Evolutionary conservation across 345 rosid genomes (phyloP), one percentile per base, ranked within the genome.

Genomic region (Salix suchowensis): DNA sequence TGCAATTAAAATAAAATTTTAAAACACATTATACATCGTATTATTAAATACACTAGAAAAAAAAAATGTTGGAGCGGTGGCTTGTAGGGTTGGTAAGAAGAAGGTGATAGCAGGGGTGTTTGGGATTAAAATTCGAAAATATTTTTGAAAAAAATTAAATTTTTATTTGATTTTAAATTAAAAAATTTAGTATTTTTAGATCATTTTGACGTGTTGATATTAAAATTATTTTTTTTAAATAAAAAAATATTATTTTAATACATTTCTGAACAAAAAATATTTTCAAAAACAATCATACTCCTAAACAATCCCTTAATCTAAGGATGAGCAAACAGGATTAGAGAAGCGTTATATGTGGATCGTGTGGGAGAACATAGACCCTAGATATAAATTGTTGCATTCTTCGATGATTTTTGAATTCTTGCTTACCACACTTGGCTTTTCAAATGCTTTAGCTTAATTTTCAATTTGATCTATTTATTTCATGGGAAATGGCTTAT

Each of bases 321-420:
- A 50, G n/a, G 30, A n/a, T 79, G 67, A 70, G 67, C n/a, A 7
- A 65, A 16, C 28, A 67, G 46, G 8, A 36, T 19, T 67, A 50
- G 28, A 15, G 5, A 54, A 75, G 54, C 76, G 55, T 76, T 74
- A 67, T 67, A 76, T 61, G 78, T 78, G 81, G 76, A 67, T 52
- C 6, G 37, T 72, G 74, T 52, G 71, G 73, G 55, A 28, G 24
- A 42, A 15, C 62, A 64, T 50, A 36, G 78, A 74, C 78, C 79
- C 74, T 72, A 70, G 62, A 75, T 76, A 73, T 77, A 60, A 65
- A 75, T 65, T 69, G 73, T 65, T 77, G 83, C 76, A 44, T 18
- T 40, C 74, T 67, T 72, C 62, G 48, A 18, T 37, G 76, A 75
- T 69, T 85, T 80, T 75, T 54, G 60, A 10, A 54, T 54, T 54